Evolutionary conservation across 176 grass and related monocot genomes (phyloP).

Genomic region (Bolboschoenus planiculmis): DNA sequence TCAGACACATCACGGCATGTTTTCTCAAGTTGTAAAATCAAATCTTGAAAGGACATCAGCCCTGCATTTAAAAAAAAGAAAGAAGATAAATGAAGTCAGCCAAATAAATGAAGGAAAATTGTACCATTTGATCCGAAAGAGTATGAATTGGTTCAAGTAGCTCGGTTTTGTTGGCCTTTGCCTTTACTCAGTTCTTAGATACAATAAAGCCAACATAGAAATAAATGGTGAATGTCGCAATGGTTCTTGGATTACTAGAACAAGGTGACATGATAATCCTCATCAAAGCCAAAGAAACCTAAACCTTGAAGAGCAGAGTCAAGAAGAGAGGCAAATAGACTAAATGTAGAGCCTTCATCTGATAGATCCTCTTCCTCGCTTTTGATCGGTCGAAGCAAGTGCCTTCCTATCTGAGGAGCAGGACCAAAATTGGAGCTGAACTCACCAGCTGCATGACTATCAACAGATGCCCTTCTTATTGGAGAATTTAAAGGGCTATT

Average conservation of each 20-base stretch:
- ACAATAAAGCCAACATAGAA: background rate
- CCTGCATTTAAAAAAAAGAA: slow-evolving; percentile 32
- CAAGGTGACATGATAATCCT: background rate
- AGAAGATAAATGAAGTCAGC: background rate
- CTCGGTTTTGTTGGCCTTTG: background rate
- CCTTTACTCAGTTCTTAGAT: background rate
- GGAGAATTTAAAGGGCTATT: slow-evolving; percentile 38
- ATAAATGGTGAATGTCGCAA: background rate
- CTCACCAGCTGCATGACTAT: slow-evolving; percentile 39
- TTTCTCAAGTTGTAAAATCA: slow-evolving; percentile 86
- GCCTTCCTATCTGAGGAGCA: slow-evolving; percentile 23
- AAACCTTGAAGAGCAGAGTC: slow-evolving; percentile 92
- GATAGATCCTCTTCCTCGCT: slow-evolving; percentile 44
- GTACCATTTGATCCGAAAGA: background rate
- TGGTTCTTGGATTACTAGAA: background rate
- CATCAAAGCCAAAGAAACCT: background rate
- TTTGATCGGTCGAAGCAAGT: slow-evolving; percentile 43
- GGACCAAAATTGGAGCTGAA: slow-evolving; percentile 33
- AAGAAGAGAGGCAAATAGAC: slow-evolving; percentile 74
- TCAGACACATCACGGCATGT: slow-evolving; percentile 63
- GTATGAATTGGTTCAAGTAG: too few species aligned
- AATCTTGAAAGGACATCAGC: slow-evolving; percentile 59
- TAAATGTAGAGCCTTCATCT: slow-evolving; percentile 57
- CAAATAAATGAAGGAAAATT: background rate
- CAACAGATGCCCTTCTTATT: slow-evolving; percentile 39